phyloP scores from a whole-genome alignment of 2,329 filamentous ascomycete species.

The Aspergillus flavus region DNA sequence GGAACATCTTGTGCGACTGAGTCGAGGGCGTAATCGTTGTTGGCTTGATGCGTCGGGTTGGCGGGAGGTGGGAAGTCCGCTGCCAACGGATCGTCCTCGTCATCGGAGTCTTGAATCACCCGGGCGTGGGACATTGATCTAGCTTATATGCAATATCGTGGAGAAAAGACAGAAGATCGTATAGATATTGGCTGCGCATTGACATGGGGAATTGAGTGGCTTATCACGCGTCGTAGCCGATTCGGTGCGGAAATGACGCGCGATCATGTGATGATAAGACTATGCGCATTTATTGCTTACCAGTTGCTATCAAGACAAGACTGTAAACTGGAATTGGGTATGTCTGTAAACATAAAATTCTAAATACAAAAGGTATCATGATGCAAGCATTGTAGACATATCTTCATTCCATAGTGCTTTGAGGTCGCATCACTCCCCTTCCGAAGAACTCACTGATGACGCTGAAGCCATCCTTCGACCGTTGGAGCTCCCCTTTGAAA shows the following conservation, averaged over 20 bases:
- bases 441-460: slow-evolving; percentile 95
- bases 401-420: slow-evolving; percentile 37
- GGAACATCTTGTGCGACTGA: slow-evolving; percentile 14
- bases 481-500: slow-evolving; percentile 77
- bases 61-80: slow-evolving; percentile 26
- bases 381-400: neutral
- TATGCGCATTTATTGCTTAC: neutral
- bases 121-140: slow-evolving; percentile 37
- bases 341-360: slow-evolving; percentile 4
- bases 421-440: slow-evolving; percentile 76
- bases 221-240: neutral
- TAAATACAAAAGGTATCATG: slow-evolving; percentile 14
- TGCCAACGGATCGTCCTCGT: slow-evolving; percentile 41
- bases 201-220: neutral
- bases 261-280: slow-evolving; percentile 35
- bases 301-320: neutral
- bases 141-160: neutral
- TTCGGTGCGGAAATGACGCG: slow-evolving; percentile 24
- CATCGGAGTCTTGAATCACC: slow-evolving; percentile 50
- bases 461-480: slow-evolving; percentile 81
- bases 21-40: slow-evolving; percentile 11
- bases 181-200: neutral
- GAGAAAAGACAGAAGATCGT: neutral
- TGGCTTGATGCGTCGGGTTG: slow-evolving; percentile 19
- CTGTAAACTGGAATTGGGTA: neutral